phyloP scores from a whole-genome alignment of 2,329 filamentous ascomycete species.

The Alternaria arbusti region DNA sequence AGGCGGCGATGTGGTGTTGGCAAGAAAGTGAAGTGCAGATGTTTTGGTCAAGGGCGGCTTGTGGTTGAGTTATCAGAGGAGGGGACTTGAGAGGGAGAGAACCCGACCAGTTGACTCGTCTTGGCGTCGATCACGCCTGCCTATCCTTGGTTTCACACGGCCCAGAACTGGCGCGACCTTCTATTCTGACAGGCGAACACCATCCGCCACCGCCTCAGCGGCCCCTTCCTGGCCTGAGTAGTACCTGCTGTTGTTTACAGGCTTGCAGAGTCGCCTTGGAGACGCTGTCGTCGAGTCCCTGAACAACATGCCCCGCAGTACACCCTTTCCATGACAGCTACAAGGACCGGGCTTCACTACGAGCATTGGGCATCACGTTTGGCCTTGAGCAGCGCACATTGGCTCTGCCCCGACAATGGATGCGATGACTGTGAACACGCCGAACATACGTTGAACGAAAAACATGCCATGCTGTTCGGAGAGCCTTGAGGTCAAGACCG shows the following conservation, averaged over 20 bases:
- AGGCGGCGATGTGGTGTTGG: constrained; percentile 20
- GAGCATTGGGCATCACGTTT: constrained; percentile 13
- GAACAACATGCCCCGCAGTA: constrained; percentile 26
- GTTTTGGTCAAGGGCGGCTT: constrained; percentile 28
- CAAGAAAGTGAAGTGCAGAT: constrained; percentile 26
- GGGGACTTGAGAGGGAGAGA: constrained; percentile 31
- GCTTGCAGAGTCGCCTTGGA: not conserved
- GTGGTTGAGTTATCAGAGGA: constrained; percentile 34
- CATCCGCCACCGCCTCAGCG: constrained; percentile 16
- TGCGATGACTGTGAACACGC: not conserved
- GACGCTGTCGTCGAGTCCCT: not conserved
- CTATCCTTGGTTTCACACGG: constrained; percentile 33
- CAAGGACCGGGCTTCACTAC: constrained; percentile 8
- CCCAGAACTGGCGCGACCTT: constrained; percentile 30
- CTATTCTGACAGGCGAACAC: constrained; percentile 17
- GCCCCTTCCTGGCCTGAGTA: constrained; percentile 4
- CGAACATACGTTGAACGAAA: not conserved
- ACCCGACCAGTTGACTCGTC: constrained; percentile 21
- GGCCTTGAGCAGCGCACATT: not conserved
- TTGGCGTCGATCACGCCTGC: constrained; percentile 39
- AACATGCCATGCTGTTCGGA: not conserved
- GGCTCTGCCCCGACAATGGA: not conserved
- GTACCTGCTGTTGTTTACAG: not conserved
- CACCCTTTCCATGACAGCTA: constrained; percentile 21
- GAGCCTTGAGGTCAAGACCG: not conserved